Evolutionary conservation across 805 yeast species (phyloP), one percentile per base, ranked within the genome.

Genomic region (Saccharomycopsis amapae): DNA sequence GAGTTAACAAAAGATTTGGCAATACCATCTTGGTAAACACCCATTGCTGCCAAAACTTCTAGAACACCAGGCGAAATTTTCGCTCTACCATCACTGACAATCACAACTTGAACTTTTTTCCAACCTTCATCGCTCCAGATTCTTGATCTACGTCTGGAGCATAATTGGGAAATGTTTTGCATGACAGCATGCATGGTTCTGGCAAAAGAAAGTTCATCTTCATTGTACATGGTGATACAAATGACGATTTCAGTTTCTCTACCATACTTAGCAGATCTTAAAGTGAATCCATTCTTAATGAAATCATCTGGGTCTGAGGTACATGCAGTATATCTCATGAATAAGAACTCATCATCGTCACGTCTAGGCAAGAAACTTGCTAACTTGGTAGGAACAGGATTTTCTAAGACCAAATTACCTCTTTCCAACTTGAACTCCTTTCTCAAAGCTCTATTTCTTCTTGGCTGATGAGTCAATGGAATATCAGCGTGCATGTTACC

Each of bases 111-210:
- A 18, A 93, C 81, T 64, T 90, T 93, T 60, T 93, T 88, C 99
- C 99, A 93, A 22, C 95, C 84, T 49, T 89, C 94, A 54, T 81
- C 79, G 3, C 98, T 97, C 99, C 99, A 93, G 15, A 85, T 82
- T 42, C 83, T 71, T 33, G 95, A 84, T 61, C 79, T 83, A 45
- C 75, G 72, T 62, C 98, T 78, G 13, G 82, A 76, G 60, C 95
- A 78, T 43, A 93, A 69, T 58, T 88, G 93, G 2, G 96, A 85
- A 48, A 93, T 77, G 63, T 94, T 93, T 57, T 79, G 84, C 85
- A 90, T 86, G 13, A 93, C 90, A 0, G 95, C 85, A 62, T 94
- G 95, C 75, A 93, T 71, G 0, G 98, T 94, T 65, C 97, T 78
- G 1, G 97, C 86, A 61, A 93, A 78, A 2, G 94, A 76, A 44